Conservation (phyloP, 176 grass and related monocot genomes). For the Avena insularis region DNA sequence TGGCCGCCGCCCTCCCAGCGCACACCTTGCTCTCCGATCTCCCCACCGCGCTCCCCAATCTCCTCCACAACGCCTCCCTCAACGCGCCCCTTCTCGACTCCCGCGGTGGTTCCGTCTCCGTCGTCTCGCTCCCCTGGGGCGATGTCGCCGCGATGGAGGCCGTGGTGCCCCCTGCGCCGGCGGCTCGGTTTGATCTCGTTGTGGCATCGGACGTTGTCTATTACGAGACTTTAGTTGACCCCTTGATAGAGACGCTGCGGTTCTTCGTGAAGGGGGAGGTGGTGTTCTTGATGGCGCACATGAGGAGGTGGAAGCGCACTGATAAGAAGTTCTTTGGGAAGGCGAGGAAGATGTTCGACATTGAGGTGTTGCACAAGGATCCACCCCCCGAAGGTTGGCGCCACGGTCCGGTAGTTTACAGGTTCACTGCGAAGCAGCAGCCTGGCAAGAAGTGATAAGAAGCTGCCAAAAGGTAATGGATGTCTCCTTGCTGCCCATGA, state of each 20-base stretch:
- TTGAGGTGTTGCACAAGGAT: conserved; percentile 73
- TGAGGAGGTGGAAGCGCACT: conserved; percentile 93
- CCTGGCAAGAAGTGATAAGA: conserved; percentile 30
- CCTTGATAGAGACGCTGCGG: conserved; percentile 75
- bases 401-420: conserved; percentile 66
- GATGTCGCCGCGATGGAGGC: conserved; percentile 48
- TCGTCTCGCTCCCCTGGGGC: conserved; percentile 67
- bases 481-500: neutral
- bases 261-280: conserved; percentile 75
- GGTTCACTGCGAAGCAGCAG: conserved; percentile 62
- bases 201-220: conserved; percentile 87
- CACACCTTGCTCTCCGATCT: conserved; percentile 70
- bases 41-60: conserved; percentile 72
- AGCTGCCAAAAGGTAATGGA: conserved; percentile 42
- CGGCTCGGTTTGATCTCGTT: conserved; percentile 65
- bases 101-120: conserved; percentile 57
- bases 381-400: conserved; percentile 67
- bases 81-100: conserved; percentile 59
- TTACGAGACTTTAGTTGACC: conserved; percentile 81
- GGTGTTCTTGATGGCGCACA: conserved; percentile 82
- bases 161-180: neutral
- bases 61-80: conserved; percentile 70
- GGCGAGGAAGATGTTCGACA: conserved; percentile 75
- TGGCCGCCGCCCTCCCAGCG: conserved; percentile 64
- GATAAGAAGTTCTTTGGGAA: conserved; percentile 86